Evolutionary conservation across 805 yeast genomes (phyloP).

Genomic region (Metschnikowia anglica): DNA sequence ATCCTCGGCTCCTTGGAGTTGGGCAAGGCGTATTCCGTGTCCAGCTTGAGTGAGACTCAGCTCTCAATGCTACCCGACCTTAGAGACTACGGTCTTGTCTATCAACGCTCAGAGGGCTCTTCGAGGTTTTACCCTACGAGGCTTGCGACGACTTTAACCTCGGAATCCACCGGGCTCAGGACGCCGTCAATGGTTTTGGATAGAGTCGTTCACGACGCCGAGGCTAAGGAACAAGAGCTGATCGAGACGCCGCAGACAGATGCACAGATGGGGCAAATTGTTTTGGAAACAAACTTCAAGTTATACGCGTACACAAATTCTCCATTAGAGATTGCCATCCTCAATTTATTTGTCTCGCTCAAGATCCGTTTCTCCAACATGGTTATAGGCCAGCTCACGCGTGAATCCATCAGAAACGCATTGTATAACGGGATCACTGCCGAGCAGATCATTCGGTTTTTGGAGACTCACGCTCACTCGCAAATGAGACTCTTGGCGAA

Average conservation of each 20-base stretch:
- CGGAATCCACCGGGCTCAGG: constrained; percentile 71
- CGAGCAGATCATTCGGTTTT: constrained; percentile 85
- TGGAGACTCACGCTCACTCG: constrained; percentile 91
- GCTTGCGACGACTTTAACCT: constrained; percentile 82
- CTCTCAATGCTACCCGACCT: constrained; percentile 83
- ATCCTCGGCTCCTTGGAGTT: constrained; percentile 89
- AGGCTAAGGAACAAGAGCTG: constrained; percentile 24
- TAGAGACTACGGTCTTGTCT: constrained; percentile 87
- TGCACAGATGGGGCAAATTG: constrained; percentile 60
- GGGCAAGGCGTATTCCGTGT: constrained; percentile 79
- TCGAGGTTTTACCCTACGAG: constrained; percentile 85
- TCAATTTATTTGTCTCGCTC: constrained; percentile 83
- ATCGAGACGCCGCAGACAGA: constrained; percentile 20
- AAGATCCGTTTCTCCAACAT: constrained; percentile 83
- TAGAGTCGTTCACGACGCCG: constrained; percentile 48
- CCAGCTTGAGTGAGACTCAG: constrained; percentile 76
- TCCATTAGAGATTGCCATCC: constrained; percentile 90
- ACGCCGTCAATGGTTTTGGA: constrained; percentile 76
- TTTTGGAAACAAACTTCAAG: constrained; percentile 91
- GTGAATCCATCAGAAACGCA: constrained; percentile 88
- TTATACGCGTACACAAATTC: constrained; percentile 91
- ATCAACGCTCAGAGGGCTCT: constrained; percentile 53
- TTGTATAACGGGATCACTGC: constrained; percentile 87
- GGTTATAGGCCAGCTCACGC: constrained; percentile 90
- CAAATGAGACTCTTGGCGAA: constrained; percentile 80